phyloP scores from a whole-genome alignment of 176 grass and related monocot genomes.

The Raddia distichophylla region DNA sequence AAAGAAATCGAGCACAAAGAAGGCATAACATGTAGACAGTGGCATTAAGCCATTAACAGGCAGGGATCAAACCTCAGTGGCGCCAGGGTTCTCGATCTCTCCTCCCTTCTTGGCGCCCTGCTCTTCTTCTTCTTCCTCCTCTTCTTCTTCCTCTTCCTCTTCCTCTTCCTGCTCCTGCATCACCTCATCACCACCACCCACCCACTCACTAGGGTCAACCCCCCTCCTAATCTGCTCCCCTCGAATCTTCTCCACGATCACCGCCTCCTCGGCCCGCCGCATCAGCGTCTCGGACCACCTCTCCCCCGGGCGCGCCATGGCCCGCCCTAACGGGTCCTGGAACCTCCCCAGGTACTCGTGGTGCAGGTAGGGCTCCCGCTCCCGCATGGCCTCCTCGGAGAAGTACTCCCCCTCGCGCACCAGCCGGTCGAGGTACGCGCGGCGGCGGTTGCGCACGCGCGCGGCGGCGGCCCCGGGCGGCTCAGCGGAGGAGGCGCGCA shows the following conservation, averaged over 20 bases:
- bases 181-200: conserved; percentile 40
- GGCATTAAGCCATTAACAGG: neutral
- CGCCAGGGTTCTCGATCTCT: conserved; percentile 13
- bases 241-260: conserved; percentile 81
- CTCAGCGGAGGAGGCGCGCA: conserved; percentile 26
- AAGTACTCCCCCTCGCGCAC: conserved; percentile 75
- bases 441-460: conserved; percentile 72
- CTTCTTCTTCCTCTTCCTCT: conserved; percentile 35
- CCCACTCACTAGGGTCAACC: conserved; percentile 72
- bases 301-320: conserved; percentile 74
- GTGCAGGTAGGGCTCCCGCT: conserved; percentile 89
- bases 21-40: neutral
- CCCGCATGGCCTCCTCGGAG: conserved; percentile 93
- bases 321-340: conserved; percentile 69
- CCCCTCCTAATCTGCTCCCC: conserved; percentile 76
- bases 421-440: conserved; percentile 74
- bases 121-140: conserved; percentile 38
- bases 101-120: conserved; percentile 7
- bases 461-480: conserved; percentile 1
- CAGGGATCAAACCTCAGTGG: conserved; percentile 41
- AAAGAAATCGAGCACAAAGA: neutral
- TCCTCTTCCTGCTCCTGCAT: conserved; percentile 46
- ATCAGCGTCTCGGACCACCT: conserved; percentile 86
- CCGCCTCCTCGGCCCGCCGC: conserved; percentile 73
- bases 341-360: conserved; percentile 79